These are phyloP conservation scores for Phytophthora pisi DNA, from an alignment of 352 stramenopile genomes.

Conservation along the genomic window DNA sequence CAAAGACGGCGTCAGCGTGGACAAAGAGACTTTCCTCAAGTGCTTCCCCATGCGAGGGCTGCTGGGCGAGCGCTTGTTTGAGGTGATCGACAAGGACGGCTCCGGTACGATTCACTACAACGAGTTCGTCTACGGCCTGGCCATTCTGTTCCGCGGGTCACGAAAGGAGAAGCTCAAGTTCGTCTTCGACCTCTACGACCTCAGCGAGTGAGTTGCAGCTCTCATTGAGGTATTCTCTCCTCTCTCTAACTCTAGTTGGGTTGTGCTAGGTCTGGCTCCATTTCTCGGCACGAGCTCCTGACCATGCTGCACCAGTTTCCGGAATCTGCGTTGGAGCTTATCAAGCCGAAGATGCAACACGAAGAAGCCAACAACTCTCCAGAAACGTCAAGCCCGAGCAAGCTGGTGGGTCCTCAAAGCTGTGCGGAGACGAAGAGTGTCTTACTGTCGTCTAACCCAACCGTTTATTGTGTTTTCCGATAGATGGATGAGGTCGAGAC, in stretches of 20 bases:
- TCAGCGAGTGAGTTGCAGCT: slow-evolving; percentile 64
- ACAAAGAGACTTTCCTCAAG: slow-evolving; percentile 95
- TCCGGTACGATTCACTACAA: slow-evolving; percentile 90
- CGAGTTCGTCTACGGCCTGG: slow-evolving; percentile 92
- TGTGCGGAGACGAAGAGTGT: background rate
- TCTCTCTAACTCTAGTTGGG: slow-evolving; percentile 28
- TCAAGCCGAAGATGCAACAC: slow-evolving; percentile 44
- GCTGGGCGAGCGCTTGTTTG: slow-evolving; percentile 91
- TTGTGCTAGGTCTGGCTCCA: slow-evolving; percentile 64
- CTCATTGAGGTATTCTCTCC: background rate
- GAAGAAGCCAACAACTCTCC: slow-evolving; percentile 19
- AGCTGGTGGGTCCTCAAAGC: slow-evolving; percentile 24
- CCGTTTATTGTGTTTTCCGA: background rate
- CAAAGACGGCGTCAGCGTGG: slow-evolving; percentile 72
- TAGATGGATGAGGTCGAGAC: slow-evolving; percentile 79
- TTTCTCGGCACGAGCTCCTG: slow-evolving; percentile 85
- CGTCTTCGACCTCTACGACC: slow-evolving; percentile 94
- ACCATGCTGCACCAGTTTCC: slow-evolving; percentile 90
- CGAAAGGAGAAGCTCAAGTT: slow-evolving; percentile 93
- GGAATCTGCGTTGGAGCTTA: slow-evolving; percentile 65
- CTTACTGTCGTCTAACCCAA: background rate
- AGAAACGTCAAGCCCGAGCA: slow-evolving; percentile 22
- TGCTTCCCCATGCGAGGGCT: slow-evolving; percentile 92
- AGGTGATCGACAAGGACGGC: slow-evolving; percentile 91
- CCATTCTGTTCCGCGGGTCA: slow-evolving; percentile 85